These are phyloP conservation scores for Phallus indusiatus DNA, from an alignment of 768 basidiomycete genomes.

Conservation along the genomic window DNA sequence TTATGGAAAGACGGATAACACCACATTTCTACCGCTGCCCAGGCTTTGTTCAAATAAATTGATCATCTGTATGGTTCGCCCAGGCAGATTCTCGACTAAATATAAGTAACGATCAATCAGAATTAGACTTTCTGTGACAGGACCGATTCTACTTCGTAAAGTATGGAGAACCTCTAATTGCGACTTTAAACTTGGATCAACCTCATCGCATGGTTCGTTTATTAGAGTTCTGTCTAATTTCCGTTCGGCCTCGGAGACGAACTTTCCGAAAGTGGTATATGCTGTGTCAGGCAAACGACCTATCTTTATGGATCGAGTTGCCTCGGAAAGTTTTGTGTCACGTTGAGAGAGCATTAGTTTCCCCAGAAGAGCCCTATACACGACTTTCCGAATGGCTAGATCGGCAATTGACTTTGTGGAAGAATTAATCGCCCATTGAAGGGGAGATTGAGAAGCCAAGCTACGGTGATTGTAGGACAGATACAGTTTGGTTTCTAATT, in stretches of 20 bases:
- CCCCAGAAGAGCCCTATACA: conserved; percentile 59
- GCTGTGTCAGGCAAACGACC: conserved; percentile 26
- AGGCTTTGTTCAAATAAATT: conserved; percentile 67
- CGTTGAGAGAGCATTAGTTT: conserved; percentile 14
- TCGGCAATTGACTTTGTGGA: conserved; percentile 26
- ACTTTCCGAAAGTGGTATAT: conserved; percentile 41
- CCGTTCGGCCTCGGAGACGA: conserved; percentile 28
- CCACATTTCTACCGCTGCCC: conserved; percentile 67
- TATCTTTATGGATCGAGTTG: conserved; percentile 1
- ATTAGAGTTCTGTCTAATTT: conserved; percentile 17
- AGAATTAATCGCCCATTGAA: conserved; percentile 43
- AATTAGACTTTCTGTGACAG: conserved; percentile 56
- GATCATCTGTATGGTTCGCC: conserved; percentile 32
- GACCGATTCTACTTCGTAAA: conserved; percentile 59
- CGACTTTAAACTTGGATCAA: conserved; percentile 24
- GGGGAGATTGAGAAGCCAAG: conserved; percentile 63
- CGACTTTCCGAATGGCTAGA: conserved; percentile 57
- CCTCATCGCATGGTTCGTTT: conserved; percentile 12
- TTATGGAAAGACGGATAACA: conserved; percentile 34
- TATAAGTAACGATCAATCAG: conserved; percentile 53
- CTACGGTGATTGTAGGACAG: conserved; percentile 49
- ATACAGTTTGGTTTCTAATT: conserved; percentile 10
- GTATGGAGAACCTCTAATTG: conserved; percentile 53
- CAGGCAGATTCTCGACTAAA: conserved; percentile 33
- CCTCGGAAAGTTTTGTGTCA: neutral